phyloP scores from a whole-genome alignment of 805 yeast species.

The Metschnikowia similis region DNA sequence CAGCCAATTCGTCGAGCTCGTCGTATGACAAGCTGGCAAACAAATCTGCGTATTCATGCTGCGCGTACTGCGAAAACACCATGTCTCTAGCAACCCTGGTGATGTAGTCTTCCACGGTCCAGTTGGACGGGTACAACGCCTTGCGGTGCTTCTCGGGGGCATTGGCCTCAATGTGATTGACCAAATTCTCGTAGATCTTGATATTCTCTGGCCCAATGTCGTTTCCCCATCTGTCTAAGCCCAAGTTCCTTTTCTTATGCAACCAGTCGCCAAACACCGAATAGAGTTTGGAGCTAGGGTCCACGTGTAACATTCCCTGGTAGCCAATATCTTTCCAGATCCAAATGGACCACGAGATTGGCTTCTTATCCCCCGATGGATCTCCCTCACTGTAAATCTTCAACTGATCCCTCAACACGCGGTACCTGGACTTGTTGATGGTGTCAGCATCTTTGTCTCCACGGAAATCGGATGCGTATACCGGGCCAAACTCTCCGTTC shows the following conservation, averaged over 20 bases:
- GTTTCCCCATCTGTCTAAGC: conserved; percentile 49
- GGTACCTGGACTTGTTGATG: conserved; percentile 38
- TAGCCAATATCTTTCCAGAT: conserved; percentile 50
- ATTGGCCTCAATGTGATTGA: conserved; percentile 33
- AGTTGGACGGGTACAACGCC: conserved; percentile 38
- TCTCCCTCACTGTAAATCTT: conserved; percentile 42
- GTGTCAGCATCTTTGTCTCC: conserved; percentile 37
- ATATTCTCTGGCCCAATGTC: conserved; percentile 40
- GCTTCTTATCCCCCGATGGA: conserved; percentile 43
- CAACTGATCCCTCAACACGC: conserved; percentile 44
- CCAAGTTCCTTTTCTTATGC: conserved; percentile 40
- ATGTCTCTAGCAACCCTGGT: conserved; percentile 40
- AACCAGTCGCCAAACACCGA: conserved; percentile 40
- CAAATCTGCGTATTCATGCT: conserved; percentile 44
- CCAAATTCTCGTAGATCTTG: conserved; percentile 32
- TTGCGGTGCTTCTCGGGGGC: conserved; percentile 39
- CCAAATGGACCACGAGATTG: conserved; percentile 52
- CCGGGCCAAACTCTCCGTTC: conserved; percentile 55
- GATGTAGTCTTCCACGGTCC: conserved; percentile 36
- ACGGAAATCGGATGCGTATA: conserved; percentile 40
- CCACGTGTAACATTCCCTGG: conserved; percentile 47
- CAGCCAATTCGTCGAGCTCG: conserved; percentile 49
- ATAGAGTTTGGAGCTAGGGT: conserved; percentile 42
- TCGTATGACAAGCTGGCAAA: conserved; percentile 39
- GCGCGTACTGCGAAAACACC: conserved; percentile 41